Percentiles rank a stretch among this genome's conserved stretches.
Evolutionary conservation across 352 stramenopile species (phyloP).

Genomic region (Pythium brachiatum): DNA sequence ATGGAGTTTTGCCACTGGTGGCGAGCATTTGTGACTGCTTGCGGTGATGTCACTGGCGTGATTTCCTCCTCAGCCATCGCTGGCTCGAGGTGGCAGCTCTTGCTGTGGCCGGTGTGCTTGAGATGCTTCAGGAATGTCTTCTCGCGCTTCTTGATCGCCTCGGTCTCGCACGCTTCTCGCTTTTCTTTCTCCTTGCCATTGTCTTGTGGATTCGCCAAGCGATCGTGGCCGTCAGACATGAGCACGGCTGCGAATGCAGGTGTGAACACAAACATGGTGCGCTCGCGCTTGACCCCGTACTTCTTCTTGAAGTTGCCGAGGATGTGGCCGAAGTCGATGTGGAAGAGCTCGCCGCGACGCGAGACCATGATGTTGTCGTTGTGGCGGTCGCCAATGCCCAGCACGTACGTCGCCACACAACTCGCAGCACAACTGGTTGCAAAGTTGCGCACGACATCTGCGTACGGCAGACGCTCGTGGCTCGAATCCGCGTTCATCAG

Average conservation of each 20-base stretch:
- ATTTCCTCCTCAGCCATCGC: neutral
- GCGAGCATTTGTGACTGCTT: neutral
- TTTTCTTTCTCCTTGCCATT: neutral
- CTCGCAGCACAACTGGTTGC: slow-evolving; percentile 35
- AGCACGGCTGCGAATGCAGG: slow-evolving; percentile 30
- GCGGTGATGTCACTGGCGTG: neutral
- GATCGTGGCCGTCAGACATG: slow-evolving; percentile 18
- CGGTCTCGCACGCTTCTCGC: neutral
- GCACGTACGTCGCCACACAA: slow-evolving; percentile 44
- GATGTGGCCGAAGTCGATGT: slow-evolving; percentile 49
- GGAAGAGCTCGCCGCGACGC: slow-evolving; percentile 30
- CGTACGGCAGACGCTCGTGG: slow-evolving; percentile 7
- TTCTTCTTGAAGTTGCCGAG: slow-evolving; percentile 41
- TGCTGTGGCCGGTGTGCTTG: slow-evolving; percentile 25
- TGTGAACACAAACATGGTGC: slow-evolving; percentile 32
- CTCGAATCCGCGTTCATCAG: neutral
- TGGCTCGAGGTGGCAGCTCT: slow-evolving; percentile 23
- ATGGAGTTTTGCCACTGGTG: slow-evolving; percentile 25
- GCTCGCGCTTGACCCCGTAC: slow-evolving; percentile 29
- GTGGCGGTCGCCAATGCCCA: slow-evolving; percentile 60
- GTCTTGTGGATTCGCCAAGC: neutral
- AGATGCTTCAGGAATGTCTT: slow-evolving; percentile 28
- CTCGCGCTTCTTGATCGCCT: slow-evolving; percentile 15
- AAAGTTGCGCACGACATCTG: slow-evolving; percentile 24
- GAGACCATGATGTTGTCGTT: slow-evolving; percentile 63